phyloP scores from a whole-genome alignment of 106 monocot genomes.

The Acorus gramineus region DNA sequence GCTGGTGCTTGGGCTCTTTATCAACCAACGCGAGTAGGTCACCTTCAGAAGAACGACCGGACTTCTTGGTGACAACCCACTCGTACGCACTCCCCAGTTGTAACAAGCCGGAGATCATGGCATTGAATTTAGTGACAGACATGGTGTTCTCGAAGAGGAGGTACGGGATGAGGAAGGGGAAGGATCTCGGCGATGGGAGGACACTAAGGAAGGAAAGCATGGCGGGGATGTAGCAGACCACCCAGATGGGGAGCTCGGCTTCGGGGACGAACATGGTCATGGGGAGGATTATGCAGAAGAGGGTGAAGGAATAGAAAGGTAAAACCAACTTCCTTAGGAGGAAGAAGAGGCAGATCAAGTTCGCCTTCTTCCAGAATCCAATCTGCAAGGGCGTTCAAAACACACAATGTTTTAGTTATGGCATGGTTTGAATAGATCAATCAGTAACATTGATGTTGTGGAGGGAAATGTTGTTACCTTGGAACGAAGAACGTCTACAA shows the following conservation, averaged over 20 bases:
- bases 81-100: slow-evolving; percentile 84
- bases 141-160: slow-evolving; percentile 96
- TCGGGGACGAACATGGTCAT: slow-evolving; percentile 90
- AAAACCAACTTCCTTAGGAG: slow-evolving; percentile 71
- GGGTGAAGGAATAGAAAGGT: slow-evolving; percentile 89
- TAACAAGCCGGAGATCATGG: slow-evolving; percentile 91
- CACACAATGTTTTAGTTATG: not conserved
- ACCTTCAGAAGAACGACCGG: slow-evolving; percentile 63
- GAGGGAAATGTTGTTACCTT: slow-evolving; percentile 27
- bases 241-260: slow-evolving; percentile 74
- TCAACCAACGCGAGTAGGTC: slow-evolving; percentile 47
- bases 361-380: slow-evolving; percentile 81
- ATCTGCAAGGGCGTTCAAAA: slow-evolving; percentile 31
- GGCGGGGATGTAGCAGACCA: slow-evolving; percentile 77
- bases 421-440: not conserved
- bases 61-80: slow-evolving; percentile 94
- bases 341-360: slow-evolving; percentile 89
- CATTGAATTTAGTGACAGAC: slow-evolving; percentile 97
- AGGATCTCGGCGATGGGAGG: slow-evolving; percentile 75
- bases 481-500: slow-evolving; percentile 50
- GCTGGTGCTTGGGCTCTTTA: slow-evolving; percentile 28
- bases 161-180: slow-evolving; percentile 88
- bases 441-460: not conserved
- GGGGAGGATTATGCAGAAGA: slow-evolving; percentile 85
- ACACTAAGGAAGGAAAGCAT: slow-evolving; percentile 79